Evolutionary conservation across 148 eudicot genomes (phyloP).

Genomic region (Camellia lanceoleosa): DNA sequence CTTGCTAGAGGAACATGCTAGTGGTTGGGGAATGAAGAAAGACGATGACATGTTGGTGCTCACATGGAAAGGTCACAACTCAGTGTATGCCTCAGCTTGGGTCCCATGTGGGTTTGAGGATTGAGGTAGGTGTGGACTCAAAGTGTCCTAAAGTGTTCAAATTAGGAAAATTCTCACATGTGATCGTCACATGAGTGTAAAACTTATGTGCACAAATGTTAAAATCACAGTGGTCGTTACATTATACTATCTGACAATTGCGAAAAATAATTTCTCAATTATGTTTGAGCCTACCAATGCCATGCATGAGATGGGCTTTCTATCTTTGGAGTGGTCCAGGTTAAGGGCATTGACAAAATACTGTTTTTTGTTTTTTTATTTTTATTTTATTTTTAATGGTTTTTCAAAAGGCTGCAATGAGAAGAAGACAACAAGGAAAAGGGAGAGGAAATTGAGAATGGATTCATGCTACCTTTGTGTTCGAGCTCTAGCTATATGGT

Average conservation of each 20-base stretch:
- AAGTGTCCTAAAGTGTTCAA: no score
- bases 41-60: conserved; percentile 46
- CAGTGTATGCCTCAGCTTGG: conserved; percentile 42
- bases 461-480: neutral
- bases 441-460: neutral
- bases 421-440: conserved; percentile 14
- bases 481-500: conserved; percentile 4
- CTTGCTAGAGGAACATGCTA: conserved; percentile 51
- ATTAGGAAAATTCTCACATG: no score
- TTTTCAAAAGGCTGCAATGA: neutral
- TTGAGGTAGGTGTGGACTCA: neutral
- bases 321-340: neutral
- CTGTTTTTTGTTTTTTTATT: neutral
- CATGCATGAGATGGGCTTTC: neutral
- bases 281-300: neutral
- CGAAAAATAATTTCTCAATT: no score
- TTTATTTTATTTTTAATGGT: neutral
- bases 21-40: conserved; percentile 55
- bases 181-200: no score
- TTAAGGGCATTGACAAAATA: neutral
- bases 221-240: no score
- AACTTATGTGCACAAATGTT: no score
- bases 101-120: conserved; percentile 28
- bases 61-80: conserved; percentile 52
- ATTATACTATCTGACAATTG: no score